Evolutionary conservation across 73 alveolate species (phyloP), one percentile per base, ranked within the genome.

Genomic region (Paramecium tetraurelia): DNA sequence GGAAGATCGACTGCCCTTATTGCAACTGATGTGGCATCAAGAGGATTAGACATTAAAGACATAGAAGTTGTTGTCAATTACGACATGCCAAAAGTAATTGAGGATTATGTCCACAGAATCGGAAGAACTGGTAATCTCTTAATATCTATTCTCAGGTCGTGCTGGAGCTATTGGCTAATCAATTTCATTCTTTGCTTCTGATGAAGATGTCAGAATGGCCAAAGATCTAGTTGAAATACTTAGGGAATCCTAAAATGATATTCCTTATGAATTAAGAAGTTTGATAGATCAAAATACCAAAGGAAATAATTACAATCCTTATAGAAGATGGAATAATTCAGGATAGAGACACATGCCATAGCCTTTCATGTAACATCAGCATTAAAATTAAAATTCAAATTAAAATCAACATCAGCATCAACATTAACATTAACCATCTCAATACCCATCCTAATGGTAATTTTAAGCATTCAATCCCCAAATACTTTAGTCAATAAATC

Each of bases 11-110:
- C 86, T 11, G 89, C 96, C 14, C 92, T 96, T 69, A 95, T 97
- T 27, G 98, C 99, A 9, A 97, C 99, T 12, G 99, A 97, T 96
- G 96, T 97, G 12, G 97, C 97, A 14, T 92, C 99, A 21, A 95
- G 99, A 94, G 99, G 99, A 46, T 86, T 97, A 50, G 99, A 97
- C 94, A 93, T 97, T 38, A 95, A 97, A 21, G 95, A 93, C 72
- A 95, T 97, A 36, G 95, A 96, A 58, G 88, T 94, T 18, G 98
- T 97, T n/a, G 94, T 97, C 92, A 93, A 97, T 90, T 93, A 70
- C 58, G 99, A 97, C 58, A 86, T 92, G 94, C 97, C 99, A 58
- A 92, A 90, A 72, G 93, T 92, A 50, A 96, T 97, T 16, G 99
- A 97, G 35, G 96, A 96, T 71, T 97, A 96, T 89, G 96, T 97